A percentile compares a stretch with the other conserved stretches of the same genome.
Conservation (phyloP, 2,329 filamentous ascomycete genomes). For the Penicillium sp. region DNA sequence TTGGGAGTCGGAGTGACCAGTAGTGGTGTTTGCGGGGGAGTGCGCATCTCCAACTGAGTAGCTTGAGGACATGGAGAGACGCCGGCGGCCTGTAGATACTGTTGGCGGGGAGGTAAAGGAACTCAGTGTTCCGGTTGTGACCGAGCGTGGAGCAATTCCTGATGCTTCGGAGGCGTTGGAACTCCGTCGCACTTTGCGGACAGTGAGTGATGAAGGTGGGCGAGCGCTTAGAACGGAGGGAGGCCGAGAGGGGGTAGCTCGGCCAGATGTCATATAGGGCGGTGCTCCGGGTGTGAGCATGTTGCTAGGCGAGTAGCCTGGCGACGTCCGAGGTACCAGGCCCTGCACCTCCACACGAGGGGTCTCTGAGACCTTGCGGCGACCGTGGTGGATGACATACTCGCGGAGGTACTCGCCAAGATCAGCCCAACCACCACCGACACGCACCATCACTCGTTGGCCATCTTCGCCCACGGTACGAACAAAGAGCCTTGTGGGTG, state of each 20-base stretch:
- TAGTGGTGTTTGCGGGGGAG: slow-evolving; percentile 25
- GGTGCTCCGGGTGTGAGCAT: slow-evolving; percentile 20
- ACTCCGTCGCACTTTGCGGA: slow-evolving; percentile 39
- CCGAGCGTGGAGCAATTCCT: slow-evolving; percentile 23
- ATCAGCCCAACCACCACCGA: slow-evolving; percentile 97
- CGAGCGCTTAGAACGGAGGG: slow-evolving; percentile 37
- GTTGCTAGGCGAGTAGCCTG: slow-evolving; percentile 27
- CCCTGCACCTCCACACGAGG: slow-evolving; percentile 56
- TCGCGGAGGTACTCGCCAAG: slow-evolving; percentile 91
- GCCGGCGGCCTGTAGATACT: slow-evolving; percentile 29
- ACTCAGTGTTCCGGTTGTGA: slow-evolving; percentile 29
- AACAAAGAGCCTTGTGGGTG: slow-evolving; percentile 92
- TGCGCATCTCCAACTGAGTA: slow-evolving; percentile 33
- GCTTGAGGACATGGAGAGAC: slow-evolving; percentile 39
- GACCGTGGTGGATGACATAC: slow-evolving; percentile 87
- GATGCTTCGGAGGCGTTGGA: slow-evolving; percentile 35
- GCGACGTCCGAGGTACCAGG: slow-evolving; percentile 36
- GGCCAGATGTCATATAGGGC: slow-evolving; percentile 24
- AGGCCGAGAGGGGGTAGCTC: slow-evolving; percentile 39
- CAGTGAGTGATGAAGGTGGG: slow-evolving; percentile 39
- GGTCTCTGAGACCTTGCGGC: slow-evolving; percentile 59
- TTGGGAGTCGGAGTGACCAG: slow-evolving; percentile 14
- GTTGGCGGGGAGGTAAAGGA: slow-evolving; percentile 31
- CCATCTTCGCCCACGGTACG: slow-evolving; percentile 85
- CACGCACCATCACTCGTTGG: slow-evolving; percentile 95